These are phyloP conservation scores for Gonapodya prolifera DNA, from an alignment of 192 early-diverging fungal genomes.

Conservation along the genomic window DNA sequence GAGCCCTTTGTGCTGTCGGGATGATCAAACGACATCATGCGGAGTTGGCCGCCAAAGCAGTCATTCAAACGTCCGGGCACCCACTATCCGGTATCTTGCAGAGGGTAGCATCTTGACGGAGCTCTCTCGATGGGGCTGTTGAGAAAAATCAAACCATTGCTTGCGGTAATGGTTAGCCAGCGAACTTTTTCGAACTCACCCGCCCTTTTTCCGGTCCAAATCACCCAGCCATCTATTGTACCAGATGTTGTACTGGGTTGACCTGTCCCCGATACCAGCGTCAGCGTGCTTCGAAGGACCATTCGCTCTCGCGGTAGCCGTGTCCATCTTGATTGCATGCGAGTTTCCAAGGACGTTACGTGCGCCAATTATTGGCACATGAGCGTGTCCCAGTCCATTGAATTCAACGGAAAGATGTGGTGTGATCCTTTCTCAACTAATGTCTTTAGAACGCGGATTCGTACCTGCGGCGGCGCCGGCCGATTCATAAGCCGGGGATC, in stretches of 20 bases:
- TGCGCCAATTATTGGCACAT: no score
- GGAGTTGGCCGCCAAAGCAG: background rate
- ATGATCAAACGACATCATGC: background rate
- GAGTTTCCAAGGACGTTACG: no score
- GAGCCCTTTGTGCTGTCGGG: background rate
- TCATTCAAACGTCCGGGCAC: background rate
- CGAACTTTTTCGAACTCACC: background rate
- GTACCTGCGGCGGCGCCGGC: background rate
- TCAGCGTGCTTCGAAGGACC: background rate
- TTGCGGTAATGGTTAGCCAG: no score
- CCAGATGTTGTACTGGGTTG: constrained; percentile 46
- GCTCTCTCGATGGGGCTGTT: background rate
- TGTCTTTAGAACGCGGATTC: background rate
- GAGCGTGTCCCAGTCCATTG: no score
- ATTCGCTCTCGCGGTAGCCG: background rate
- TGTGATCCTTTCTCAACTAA: no score
- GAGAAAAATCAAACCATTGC: background rate
- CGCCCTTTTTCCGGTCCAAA: background rate
- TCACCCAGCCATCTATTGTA: constrained; percentile 45
- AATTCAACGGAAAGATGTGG: no score
- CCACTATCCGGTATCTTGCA: background rate
- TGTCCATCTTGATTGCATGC: background rate
- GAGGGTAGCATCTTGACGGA: background rate
- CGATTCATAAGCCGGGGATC: background rate
- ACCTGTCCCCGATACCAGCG: background rate